A percentile compares a stretch with the other conserved stretches of the same genome.
Evolutionary conservation across 2,329 filamentous ascomycete species (phyloP).

Genomic region (Fusarium abutilonis): DNA sequence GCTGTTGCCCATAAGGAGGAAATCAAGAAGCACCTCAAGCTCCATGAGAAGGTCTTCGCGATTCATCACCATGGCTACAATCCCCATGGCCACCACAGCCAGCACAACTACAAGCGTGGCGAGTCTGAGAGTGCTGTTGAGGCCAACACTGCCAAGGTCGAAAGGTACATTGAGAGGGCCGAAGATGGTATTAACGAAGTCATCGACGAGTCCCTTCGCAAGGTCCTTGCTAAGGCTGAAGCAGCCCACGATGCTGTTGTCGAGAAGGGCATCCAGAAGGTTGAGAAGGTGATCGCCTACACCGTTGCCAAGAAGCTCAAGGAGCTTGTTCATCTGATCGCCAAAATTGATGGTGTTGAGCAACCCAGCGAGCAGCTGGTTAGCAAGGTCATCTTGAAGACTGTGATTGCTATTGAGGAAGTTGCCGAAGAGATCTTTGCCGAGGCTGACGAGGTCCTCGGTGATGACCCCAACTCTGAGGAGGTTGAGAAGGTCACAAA

Average conservation of each 20-base stretch:
- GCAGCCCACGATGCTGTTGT: neutral
- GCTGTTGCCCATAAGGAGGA: neutral
- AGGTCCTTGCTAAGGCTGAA: neutral
- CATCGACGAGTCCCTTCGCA: slow-evolving; percentile 13
- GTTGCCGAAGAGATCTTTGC: slow-evolving; percentile 15
- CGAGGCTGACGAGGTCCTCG: slow-evolving; percentile 7
- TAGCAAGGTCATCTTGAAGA: neutral
- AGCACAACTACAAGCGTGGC: slow-evolving; percentile 13
- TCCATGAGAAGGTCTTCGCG: slow-evolving; percentile 2
- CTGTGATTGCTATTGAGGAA: slow-evolving; percentile 1
- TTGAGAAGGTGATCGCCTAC: slow-evolving; percentile 12
- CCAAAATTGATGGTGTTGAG: slow-evolving; percentile 10
- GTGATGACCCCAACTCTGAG: slow-evolving; percentile 1
- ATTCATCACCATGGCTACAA: neutral
- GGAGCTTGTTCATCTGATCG: slow-evolving; percentile 3
- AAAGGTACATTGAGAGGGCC: slow-evolving; percentile 8
- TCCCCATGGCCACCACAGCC: neutral
- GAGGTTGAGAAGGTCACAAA: slow-evolving; percentile 1
- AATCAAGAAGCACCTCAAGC: neutral
- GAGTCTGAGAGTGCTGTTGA: slow-evolving; percentile 1
- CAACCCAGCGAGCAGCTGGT: slow-evolving; percentile 2
- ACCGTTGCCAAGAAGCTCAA: slow-evolving; percentile 17
- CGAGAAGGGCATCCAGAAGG: slow-evolving; percentile 5
- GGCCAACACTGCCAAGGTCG: slow-evolving; percentile 16
- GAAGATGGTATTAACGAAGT: slow-evolving; percentile 6